Base-by-base conservation (phyloP, 257 asterid genomes). In the Salvia miltiorrhiza region DNA sequence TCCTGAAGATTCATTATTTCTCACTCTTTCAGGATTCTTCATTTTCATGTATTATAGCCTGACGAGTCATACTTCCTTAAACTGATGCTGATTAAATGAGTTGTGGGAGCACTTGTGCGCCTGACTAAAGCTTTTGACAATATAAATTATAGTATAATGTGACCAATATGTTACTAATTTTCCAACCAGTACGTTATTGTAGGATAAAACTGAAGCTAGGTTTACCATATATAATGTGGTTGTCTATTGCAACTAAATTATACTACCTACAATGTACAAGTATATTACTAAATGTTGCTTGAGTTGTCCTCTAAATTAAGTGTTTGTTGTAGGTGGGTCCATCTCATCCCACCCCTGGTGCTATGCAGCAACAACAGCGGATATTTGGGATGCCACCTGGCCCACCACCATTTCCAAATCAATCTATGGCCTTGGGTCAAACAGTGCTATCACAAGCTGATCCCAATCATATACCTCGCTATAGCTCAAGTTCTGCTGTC, bases 381-480 rank as follows among this genome's bases (percentile, higher is more conserved):
- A 88, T 84, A 87, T 85, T 68, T 67, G 97, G 98, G 50, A 78
- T 87, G 87, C 88, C 89, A 24, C 95, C 81, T 13, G 78, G 80
- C 20, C 71, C 64, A 44, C 80, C 89, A 60, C 84, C 82, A 62
- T 79, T 77, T 74, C 87, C 79, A 40, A 83, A 84, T 76, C 95
- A 90, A 70, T 74, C 95, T 24, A 83, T 86, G 88, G 65, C 87
- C 69, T 63, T 85, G 71, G 77, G 85, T 78, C 97, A 86, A 79
- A 49, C 88, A 14, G 95, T 83, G 40, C 92, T 83, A 55, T 80
- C 96, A 24, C 87, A 81, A 81, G 80, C 90, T 76, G 96, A 93
- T 75, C 88, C 95, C 17, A 81, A 81, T 77, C 96, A 90, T 79
- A 88, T 93, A 67, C 99, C 99, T 9, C 97, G 90, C 67, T 86